These are phyloP conservation scores for Nicotiana undulata DNA, from an alignment of 257 asterid genomes.

Conservation along the genomic window DNA sequence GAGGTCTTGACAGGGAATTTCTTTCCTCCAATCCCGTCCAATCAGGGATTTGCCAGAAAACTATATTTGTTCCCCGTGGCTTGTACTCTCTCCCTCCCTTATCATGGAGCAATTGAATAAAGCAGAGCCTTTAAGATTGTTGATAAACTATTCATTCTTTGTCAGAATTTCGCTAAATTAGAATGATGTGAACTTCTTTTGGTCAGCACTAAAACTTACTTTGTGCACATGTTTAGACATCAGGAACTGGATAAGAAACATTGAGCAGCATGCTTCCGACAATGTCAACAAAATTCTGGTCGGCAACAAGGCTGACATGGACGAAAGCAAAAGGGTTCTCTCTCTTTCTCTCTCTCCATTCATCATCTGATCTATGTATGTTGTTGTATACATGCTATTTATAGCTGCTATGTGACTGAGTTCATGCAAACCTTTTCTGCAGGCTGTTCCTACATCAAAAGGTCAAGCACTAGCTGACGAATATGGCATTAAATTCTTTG, in stretches of 20 bases:
- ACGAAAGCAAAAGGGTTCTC: constrained; percentile 64
- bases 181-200: neutral
- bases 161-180: neutral
- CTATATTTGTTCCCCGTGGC: neutral
- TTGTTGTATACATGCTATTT: neutral
- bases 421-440: constrained; percentile 10
- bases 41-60: neutral
- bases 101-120: neutral
- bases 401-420: constrained; percentile 10
- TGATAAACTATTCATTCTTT: constrained; percentile 4
- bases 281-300: constrained; percentile 64
- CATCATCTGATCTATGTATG: neutral
- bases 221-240: constrained; percentile 32
- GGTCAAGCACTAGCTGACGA: constrained; percentile 98
- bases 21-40: neutral
- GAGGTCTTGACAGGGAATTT: neutral
- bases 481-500: constrained; percentile 86
- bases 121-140: neutral
- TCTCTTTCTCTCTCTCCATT: neutral
- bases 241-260: constrained; percentile 69
- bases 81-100: neutral
- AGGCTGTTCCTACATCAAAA: constrained; percentile 91
- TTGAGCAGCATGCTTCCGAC: constrained; percentile 70
- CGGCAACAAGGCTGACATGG: constrained; percentile 78
- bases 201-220: neutral